These are phyloP conservation scores for Hirsutella rhossiliensis DNA, from an alignment of 2,329 filamentous ascomycete genomes.

Conservation along the genomic window DNA sequence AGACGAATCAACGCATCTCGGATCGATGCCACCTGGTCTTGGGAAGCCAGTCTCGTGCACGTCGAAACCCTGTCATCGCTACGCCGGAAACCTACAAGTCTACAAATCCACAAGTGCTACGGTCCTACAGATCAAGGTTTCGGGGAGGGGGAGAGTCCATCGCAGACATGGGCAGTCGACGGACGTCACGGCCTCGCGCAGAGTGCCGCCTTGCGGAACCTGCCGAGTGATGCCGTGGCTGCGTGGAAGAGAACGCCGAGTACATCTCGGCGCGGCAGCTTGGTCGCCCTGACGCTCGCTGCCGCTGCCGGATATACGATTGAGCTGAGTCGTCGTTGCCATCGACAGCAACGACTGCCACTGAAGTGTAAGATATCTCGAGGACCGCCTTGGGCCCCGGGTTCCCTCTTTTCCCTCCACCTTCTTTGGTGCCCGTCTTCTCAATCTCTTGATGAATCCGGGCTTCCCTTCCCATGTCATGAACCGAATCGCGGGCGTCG, in stretches of 20 bases:
- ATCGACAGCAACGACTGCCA: neutral
- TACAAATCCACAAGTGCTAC: too few relatives aligned
- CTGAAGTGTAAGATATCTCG: neutral
- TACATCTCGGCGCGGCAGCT: conserved; percentile 1
- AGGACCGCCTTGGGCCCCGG: neutral
- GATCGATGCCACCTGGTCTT: too few relatives aligned
- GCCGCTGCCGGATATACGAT: conserved; percentile 1
- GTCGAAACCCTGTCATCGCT: too few relatives aligned
- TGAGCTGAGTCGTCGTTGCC: neutral
- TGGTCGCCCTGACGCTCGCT: neutral
- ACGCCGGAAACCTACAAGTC: too few relatives aligned
- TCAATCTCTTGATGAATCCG: neutral
- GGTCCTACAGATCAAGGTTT: too few relatives aligned
- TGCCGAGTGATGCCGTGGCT: neutral
- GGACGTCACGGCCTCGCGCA: neutral
- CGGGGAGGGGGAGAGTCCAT: neutral
- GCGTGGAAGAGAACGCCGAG: neutral
- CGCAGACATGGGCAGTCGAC: neutral
- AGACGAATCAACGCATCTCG: neutral
- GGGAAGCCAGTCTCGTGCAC: too few relatives aligned
- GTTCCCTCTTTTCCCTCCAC: neutral
- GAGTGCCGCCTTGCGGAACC: conserved; percentile 2
- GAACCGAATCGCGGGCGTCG: too few relatives aligned
- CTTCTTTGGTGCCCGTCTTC: neutral
- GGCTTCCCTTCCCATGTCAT: too few relatives aligned